These are phyloP conservation scores for Ophiostoma himal-ulmi DNA, from an alignment of 2,329 filamentous ascomycete species.

Conservation along the genomic window DNA sequence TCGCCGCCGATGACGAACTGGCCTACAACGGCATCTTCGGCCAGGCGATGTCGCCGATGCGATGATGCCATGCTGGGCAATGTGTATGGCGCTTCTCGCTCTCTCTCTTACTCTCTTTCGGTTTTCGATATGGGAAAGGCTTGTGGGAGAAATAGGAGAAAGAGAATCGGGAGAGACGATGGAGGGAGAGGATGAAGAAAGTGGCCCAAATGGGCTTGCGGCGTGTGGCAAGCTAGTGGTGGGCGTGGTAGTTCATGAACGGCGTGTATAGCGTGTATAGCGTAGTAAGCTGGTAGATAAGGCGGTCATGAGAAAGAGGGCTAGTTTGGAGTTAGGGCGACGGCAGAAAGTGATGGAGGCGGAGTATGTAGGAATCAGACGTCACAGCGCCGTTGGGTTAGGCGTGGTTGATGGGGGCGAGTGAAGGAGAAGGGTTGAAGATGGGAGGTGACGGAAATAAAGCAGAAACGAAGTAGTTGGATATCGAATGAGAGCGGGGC, in stretches of 20 bases:
- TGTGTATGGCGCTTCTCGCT: slow-evolving; percentile 8
- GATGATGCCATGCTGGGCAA: slow-evolving; percentile 23
- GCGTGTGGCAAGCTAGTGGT: slow-evolving; percentile 20
- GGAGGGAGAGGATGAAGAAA: slow-evolving; percentile 9
- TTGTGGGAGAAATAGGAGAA: neutral
- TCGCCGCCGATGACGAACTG: slow-evolving; percentile 43
- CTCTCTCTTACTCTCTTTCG: neutral
- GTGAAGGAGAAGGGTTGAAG: slow-evolving; percentile 7
- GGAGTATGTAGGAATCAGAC: neutral
- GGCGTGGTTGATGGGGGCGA: neutral
- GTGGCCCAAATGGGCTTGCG: slow-evolving; percentile 24
- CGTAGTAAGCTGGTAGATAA: slow-evolving; percentile 20
- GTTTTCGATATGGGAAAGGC: neutral
- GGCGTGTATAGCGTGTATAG: slow-evolving; percentile 15
- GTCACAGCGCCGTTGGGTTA: neutral
- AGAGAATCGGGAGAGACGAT: slow-evolving; percentile 6
- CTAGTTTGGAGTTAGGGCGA: slow-evolving; percentile 1
- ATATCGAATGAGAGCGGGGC: neutral
- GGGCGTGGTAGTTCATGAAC: slow-evolving; percentile 23
- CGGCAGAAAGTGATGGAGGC: slow-evolving; percentile 9
- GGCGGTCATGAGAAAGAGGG: slow-evolving; percentile 24
- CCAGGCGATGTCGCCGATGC: slow-evolving; percentile 21
- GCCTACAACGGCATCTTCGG: slow-evolving; percentile 27
- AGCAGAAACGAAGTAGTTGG: neutral
- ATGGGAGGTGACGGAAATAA: neutral